Base-by-base conservation (phyloP, 805 yeast genomes). In the Candida silvatica region DNA sequence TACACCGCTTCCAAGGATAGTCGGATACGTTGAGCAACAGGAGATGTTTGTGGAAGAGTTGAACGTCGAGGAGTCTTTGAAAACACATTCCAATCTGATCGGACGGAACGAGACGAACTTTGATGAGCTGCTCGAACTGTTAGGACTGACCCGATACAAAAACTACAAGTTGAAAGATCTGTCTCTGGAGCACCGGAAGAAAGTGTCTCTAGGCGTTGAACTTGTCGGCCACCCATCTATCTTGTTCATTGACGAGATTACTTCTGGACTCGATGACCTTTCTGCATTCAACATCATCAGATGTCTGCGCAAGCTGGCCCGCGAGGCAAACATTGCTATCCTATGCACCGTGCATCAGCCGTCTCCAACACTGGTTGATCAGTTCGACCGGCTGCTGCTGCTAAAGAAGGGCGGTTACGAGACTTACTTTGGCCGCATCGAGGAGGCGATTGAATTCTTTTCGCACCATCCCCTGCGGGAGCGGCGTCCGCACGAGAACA, bases 271-370 rank as follows among this genome's bases (percentile, higher is more conserved):
- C 40, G 74, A 68, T 45, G 66, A 70, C 28, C 69, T 66, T 43
- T 62, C 72, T n/a, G 64, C 75, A 6, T 69, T 70, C 69, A 57
- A 74, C 27, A 67, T 70, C 46, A 59, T 70, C 31, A 61, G 64
- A 46, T 55, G 69, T 40, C 49, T 70, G 46, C 56, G 64, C 40
- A 59, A 55, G 34, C 52, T 70, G 44, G 67, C 72, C 6, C 55
- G 54, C 33, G 62, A 67, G 30, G 73, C 74, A n/a, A 72, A 69
- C 45, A 65, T 72, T 9, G 34, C 42, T 5, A 67, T 69, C 37
- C 49, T 70, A 48, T 70, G 75, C 58, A 69, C 75, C n/a, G 69
- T 70, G 42, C 76, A 70, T 51, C 76, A 70, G 50, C 76, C 74
- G 38, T 67, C 74, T 11, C 71, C 74, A 12, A 59, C 69, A 9